phyloP scores from a whole-genome alignment of 139 green algal species.

The Chlorella sp. region DNA sequence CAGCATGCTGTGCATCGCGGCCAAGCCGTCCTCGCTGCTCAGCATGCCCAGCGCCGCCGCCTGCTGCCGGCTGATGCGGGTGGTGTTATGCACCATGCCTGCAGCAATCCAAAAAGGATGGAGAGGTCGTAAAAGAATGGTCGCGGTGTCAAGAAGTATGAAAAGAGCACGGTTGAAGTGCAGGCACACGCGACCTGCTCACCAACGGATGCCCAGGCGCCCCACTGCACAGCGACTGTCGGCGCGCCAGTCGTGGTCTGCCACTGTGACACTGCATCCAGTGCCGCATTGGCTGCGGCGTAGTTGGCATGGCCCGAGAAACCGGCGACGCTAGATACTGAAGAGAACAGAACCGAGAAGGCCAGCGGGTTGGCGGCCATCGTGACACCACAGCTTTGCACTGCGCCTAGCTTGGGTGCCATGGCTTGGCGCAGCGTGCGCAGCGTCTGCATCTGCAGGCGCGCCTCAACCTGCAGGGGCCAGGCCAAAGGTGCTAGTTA shows the following conservation, averaged over 20 bases:
- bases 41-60: constrained; percentile 47
- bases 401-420: constrained; percentile 48
- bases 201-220: constrained; percentile 54
- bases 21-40: constrained; percentile 31
- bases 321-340: constrained; percentile 72
- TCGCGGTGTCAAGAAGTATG: too few relatives aligned
- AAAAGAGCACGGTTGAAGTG: too few relatives aligned
- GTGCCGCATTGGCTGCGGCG: constrained; percentile 74
- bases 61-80: constrained; percentile 12
- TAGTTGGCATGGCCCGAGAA: constrained; percentile 81
- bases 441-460: constrained; percentile 19
- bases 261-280: constrained; percentile 56
- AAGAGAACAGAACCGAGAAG: constrained; percentile 67
- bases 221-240: constrained; percentile 52
- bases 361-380: background rate
- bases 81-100: constrained; percentile 50
- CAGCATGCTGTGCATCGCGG: constrained; percentile 35
- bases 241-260: background rate
- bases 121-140: too few relatives aligned
- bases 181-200: too few relatives aligned
- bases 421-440: constrained; percentile 29
- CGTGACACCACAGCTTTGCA: background rate
- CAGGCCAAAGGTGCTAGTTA: too few relatives aligned
- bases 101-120: too few relatives aligned
- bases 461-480: constrained; percentile 38